These are phyloP conservation scores for Globisporangium abappressorium DNA, from an alignment of 352 stramenopile genomes.

Conservation along the genomic window DNA sequence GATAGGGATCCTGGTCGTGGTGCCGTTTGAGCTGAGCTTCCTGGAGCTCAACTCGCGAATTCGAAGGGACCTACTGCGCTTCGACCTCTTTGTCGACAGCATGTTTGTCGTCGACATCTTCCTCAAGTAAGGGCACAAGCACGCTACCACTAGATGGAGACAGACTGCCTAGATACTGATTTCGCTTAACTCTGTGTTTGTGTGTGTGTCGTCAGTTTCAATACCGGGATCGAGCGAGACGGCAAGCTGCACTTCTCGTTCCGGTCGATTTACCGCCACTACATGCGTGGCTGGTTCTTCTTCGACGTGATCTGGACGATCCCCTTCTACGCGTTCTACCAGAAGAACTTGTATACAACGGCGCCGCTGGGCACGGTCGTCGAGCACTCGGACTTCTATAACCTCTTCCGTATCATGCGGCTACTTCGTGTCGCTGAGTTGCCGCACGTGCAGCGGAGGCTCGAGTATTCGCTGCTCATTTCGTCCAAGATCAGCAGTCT, in stretches of 20 bases:
- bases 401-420: constrained; percentile 42
- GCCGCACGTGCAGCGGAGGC: constrained; percentile 47
- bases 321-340: constrained; percentile 62
- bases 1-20: constrained; percentile 54
- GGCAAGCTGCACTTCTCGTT: constrained; percentile 70
- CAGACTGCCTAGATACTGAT: neutral
- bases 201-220: constrained; percentile 43
- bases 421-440: constrained; percentile 53
- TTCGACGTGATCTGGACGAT: constrained; percentile 64
- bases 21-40: constrained; percentile 76
- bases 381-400: constrained; percentile 36
- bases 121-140: constrained; percentile 42
- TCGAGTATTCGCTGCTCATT: constrained; percentile 76
- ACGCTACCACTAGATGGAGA: neutral
- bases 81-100: constrained; percentile 62
- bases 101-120: constrained; percentile 72
- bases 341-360: constrained; percentile 26
- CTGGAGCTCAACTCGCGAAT: constrained; percentile 27
- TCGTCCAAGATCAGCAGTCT: constrained; percentile 76
- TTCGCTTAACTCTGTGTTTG: neutral
- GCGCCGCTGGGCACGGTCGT: constrained; percentile 19
- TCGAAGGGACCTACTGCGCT: constrained; percentile 36
- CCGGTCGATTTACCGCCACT: constrained; percentile 47
- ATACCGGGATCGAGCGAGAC: constrained; percentile 69
- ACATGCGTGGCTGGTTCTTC: constrained; percentile 52